Conservation (phyloP, 768 basidiomycete genomes). For the Phanerochaete sordida region DNA sequence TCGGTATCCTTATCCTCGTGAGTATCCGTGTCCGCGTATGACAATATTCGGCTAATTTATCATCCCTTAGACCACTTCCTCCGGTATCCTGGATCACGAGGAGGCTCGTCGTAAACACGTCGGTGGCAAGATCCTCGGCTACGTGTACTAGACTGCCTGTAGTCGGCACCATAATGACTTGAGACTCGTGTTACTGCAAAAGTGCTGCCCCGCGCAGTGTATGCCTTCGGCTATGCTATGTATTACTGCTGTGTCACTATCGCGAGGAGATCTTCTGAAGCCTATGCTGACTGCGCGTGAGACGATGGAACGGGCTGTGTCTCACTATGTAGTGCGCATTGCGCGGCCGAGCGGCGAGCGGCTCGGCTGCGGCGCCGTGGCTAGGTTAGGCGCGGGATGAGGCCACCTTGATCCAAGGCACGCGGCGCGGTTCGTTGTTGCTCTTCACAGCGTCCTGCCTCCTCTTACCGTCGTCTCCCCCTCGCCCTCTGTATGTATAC, state of each 20-base stretch:
- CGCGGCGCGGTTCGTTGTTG: too few relatives aligned
- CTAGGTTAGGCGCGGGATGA: background rate
- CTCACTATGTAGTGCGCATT: background rate
- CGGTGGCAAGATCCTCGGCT: constrained; percentile 92
- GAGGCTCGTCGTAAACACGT: constrained; percentile 98
- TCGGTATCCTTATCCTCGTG: constrained; percentile 94
- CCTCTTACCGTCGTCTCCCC: background rate
- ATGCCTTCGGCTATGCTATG: background rate
- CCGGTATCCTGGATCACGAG: constrained; percentile 98
- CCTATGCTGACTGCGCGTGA: background rate
- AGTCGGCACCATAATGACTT: too few relatives aligned
- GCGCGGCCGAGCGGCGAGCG: too few relatives aligned
- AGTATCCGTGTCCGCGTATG: constrained; percentile 26
- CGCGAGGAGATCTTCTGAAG: background rate
- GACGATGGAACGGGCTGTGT: background rate
- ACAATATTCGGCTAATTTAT: background rate
- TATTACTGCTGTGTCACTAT: background rate
- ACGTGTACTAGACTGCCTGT: constrained; percentile 67
- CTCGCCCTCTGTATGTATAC: background rate
- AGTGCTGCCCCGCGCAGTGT: background rate
- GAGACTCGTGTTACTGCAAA: too few relatives aligned
- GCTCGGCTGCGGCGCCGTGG: background rate
- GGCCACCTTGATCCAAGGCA: background rate
- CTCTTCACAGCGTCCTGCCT: background rate
- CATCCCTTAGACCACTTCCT: constrained; percentile 78